Evolutionary conservation across 2,329 filamentous ascomycete species (phyloP).

Genomic region (Ophiostoma populinum): DNA sequence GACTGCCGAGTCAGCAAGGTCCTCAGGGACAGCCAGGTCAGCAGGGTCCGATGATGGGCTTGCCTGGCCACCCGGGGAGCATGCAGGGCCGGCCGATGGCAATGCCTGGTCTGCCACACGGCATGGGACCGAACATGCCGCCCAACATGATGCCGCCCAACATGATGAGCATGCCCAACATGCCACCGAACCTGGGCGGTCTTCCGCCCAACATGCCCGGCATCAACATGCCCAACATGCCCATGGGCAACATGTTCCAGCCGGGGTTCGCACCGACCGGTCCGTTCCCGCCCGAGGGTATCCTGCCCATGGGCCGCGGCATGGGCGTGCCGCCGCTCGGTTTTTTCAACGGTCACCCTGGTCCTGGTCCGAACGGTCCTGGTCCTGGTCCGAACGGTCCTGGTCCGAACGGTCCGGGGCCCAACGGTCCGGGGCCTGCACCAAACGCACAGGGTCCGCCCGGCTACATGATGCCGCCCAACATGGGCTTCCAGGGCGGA

Average conservation of each 20-base stretch:
- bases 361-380: conserved; percentile 10
- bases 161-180: conserved; percentile 6
- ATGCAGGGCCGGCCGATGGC: conserved; percentile 9
- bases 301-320: conserved; percentile 31
- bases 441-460: conserved; percentile 16
- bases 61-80: conserved; percentile 25
- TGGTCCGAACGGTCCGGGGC: too few relatives aligned
- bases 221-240: conserved; percentile 2
- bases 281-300: conserved; percentile 29
- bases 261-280: conserved; percentile 37
- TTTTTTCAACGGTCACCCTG: conserved; percentile 25
- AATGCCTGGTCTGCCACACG: conserved; percentile 3
- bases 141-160: conserved; percentile 8
- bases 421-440: background rate
- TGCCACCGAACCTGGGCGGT: conserved; percentile 4
- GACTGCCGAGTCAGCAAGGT: conserved; percentile 1
- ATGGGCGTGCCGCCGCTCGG: conserved; percentile 40
- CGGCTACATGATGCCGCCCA: conserved; percentile 36
- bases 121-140: conserved; percentile 21
- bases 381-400: background rate
- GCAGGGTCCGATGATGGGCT: conserved; percentile 39
- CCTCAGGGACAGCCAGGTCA: conserved; percentile 15
- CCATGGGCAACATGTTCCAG: conserved; percentile 23
- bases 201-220: conserved; percentile 20
- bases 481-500: conserved; percentile 40